Base-by-base conservation (phyloP, 495 filamentous ascomycete genomes). In the Friedmanniomyces simplex region DNA sequence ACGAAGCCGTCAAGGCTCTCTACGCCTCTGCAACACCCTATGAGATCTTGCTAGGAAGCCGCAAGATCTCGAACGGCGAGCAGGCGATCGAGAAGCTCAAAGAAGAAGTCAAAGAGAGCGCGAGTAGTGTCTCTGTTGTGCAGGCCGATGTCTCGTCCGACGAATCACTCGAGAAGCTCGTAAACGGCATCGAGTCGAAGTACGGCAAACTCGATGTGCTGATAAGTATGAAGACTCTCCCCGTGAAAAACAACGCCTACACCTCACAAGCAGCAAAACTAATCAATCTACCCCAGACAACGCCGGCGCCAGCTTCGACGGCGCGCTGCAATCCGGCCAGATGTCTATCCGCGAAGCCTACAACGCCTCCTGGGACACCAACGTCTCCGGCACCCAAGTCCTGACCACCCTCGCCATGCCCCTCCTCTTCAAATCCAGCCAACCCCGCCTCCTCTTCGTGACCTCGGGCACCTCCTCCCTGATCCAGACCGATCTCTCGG, bases 371-470 rank as follows among this genome's bases (percentile, higher is more conserved):
- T 73, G 71, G 61, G 67, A 77, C 57, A 67, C 75, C 26, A 82
- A 82, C 54, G 71, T 78, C 6, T 53, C 78, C 4, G 75, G 77
- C 30, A 72, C 78, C 2, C 65, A 80, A 1, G 71, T 82, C 26
- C 21, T 79, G 42, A 76, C 73, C 1, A 54, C 63, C 5, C 71
- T 67, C 0, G 73, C 76, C 67, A 67, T 75, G 20, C 77, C 79
- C 0, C 69, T 82, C 0, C 69, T 82, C 0, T 67, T 82, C 41
- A 71, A 72, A 30, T 79, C 76, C 0, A 12, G 50, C 4, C 64
- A 75, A 28, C 76, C 77, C 0, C 72, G 77, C 10, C 67, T 82
- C 13, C 60, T 80, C 34, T 80, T 69, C 59, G 46, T 68, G 25
- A 74, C 77, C 0, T 74, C 69, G 42, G 78, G 79, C 34, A 74